Base-by-base conservation (phyloP, 2,329 filamentous ascomycete species). In the Sporothrix luriei region DNA sequence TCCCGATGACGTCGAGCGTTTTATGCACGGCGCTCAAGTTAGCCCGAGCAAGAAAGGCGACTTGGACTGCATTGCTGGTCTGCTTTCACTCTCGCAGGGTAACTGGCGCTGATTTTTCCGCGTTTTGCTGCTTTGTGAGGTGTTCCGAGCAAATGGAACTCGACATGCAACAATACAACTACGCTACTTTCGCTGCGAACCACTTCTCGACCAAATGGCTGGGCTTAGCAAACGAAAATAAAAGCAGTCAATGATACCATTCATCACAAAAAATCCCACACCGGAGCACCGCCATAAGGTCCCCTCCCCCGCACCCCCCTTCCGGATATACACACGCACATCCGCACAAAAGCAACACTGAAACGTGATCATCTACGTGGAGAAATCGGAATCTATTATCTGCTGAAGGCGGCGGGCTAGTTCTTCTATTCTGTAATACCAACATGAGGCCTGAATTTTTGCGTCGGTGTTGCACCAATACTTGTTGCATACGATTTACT, bases 31-130 rank as follows among this genome's bases (percentile, higher is more conserved):
- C 65, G 85, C 86, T 38, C 85, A 86, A 43, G 84, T 88, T 72
- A 88, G 87, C 76, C 89, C 88, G 10, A 89, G 89, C 76, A 92
- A 93, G 79, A 89, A 88, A 77, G 87, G 89, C 69, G 94, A 97
- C 77, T 84, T 97, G 78, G 93, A 96, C 77, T 96, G 93, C 76
- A 90, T 97, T 61, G 92, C 94, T 68, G 93, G 93, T n/a, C 80
- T 98, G 73, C 79, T 97, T 72, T 94, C 92, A 66, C 83, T 98
- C 59, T 96, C 93, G 75, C 92, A 97, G 80, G 94, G 94, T n/a
- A 92, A 92, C 76, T 97, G 94, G 93, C 86, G 88, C 76, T 91
- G 80, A 85, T 55, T 19, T 10, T 16, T 19, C 9, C 10, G 54
- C n/a, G 21, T 19, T 40, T 1, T 13, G 57, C 57, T 62, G 16